Base-by-base conservation (phyloP, 2,329 filamentous ascomycete genomes). In the Cordyceps javanica region DNA sequence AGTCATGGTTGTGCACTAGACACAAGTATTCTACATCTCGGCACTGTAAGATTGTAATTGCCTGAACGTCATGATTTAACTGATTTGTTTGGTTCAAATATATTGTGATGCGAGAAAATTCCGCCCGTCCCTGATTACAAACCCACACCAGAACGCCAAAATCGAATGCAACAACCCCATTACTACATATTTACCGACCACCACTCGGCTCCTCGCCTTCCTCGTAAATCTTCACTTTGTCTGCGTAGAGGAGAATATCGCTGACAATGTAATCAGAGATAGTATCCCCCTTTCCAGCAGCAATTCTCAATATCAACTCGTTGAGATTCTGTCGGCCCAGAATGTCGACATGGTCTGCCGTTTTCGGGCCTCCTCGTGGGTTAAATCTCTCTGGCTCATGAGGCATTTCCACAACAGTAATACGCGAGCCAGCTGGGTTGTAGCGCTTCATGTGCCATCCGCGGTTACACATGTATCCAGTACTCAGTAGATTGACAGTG, bases 321-420 rank as follows among this genome's bases (percentile, higher is more conserved):
- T 99, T 99, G 26, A 99, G 78, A 32, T 85, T 91, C 63, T 91
- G 86, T 30, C 94, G 79, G 1, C 94, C 94, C 3, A 99, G 79
- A 59, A 99, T 99, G 69, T 99, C 94, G 52, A 99, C 94, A 68
- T 99, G 94, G 68, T 99, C 94, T 14, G 91, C 92, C 60, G 81
- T 85, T 60, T 83, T 84, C 25, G 83, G 82, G 0, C 84, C 85
- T 19, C 85, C 85, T 55, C 94, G 79, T 0, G 94, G 91, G 65
- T 87, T 93, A 71, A 97, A 99, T 19, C 90, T 77, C 65, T 97
- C 93, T 1, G 94, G 94, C 67, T 97, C 92, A 68, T 99, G 94
- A 1, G 87, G 89, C 94, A 99, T 99, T 75, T 99, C 94, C 60
- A 88, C 91, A 0, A 92, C 89, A 41, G 86, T 95, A 61, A 99